phyloP scores from a whole-genome alignment of 1,284 basidiomycete species.

The Naganishia sp. region DNA sequence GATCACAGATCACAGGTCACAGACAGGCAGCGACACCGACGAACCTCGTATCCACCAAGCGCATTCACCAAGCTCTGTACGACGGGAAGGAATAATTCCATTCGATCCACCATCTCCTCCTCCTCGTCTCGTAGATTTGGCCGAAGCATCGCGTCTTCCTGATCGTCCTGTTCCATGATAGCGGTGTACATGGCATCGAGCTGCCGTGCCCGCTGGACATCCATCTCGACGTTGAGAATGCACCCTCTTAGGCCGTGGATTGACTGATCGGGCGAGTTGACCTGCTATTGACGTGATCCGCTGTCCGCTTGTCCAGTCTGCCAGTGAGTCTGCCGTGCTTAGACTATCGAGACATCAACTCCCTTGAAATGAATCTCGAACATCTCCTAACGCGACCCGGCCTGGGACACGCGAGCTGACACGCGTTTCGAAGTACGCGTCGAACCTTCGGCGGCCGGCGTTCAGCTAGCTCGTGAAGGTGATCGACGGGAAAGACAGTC shows the following conservation, averaged over 20 bases:
- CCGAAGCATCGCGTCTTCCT: conserved; percentile 11
- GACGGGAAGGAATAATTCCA: conserved; percentile 49
- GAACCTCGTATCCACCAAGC: conserved; percentile 51
- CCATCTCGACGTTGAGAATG: not conserved
- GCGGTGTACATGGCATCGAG: conserved; percentile 21
- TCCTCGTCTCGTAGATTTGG: conserved; percentile 20
- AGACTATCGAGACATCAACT: not conserved
- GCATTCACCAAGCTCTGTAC: conserved; percentile 50
- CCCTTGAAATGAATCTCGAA: not conserved
- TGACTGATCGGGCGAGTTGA: not conserved
- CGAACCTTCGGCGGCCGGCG: not conserved
- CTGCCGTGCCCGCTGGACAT: conserved; percentile 11
- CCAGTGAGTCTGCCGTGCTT: no score
- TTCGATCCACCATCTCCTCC: conserved; percentile 41
- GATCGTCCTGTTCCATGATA: conserved; percentile 26
- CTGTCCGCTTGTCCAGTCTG: no score
- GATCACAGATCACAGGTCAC: not conserved
- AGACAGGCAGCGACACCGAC: not conserved
- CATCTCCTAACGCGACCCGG: not conserved
- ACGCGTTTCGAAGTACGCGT: not conserved
- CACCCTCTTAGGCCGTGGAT: not conserved
- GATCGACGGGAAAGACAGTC: not conserved
- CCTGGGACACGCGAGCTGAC: no score
- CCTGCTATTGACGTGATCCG: not conserved
- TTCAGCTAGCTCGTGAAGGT: not conserved